A percentile compares a stretch with the other conserved stretches of the same genome.
Conservation (phyloP, 116 monocot genomes). For the Posidonia oceanica region DNA sequence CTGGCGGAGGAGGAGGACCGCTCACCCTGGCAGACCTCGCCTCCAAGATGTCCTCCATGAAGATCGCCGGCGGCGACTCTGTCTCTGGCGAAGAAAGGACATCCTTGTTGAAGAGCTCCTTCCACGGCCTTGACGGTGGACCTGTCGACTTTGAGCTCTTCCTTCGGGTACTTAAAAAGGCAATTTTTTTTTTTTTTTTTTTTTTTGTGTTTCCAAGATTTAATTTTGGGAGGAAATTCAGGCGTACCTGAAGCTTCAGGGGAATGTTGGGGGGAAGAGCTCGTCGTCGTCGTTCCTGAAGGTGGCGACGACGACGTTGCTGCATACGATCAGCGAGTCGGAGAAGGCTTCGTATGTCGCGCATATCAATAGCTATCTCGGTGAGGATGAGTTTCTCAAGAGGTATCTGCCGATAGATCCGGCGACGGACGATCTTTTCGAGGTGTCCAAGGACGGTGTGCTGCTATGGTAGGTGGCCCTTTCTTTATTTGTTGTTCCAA, state of each 20-base stretch:
- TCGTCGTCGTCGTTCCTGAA: conserved; percentile 21
- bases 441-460: conserved; percentile 28
- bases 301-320: conserved; percentile 19
- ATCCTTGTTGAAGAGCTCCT: conserved; percentile 17
- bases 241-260: conserved; percentile 59
- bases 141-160: conserved; percentile 59
- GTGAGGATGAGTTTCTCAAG: conserved; percentile 16
- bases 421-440: conserved; percentile 15
- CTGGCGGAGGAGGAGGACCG: background rate
- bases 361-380: conserved; percentile 24
- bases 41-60: conserved; percentile 31
- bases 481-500: no score
- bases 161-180: conserved; percentile 26
- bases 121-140: conserved; percentile 17
- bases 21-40: conserved; percentile 40
- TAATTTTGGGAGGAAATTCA: conserved; percentile 1
- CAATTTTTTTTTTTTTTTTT: background rate
- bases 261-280: conserved; percentile 29
- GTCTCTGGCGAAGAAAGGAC: conserved; percentile 25
- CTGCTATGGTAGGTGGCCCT: conserved; percentile 14
- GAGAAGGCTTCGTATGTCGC: conserved; percentile 27
- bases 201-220: background rate
- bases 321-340: conserved; percentile 26
- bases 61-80: conserved; percentile 21
- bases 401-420: conserved; percentile 18